Conservation (phyloP, 352 stramenopile genomes). For the Globisporangium carolinianum region DNA sequence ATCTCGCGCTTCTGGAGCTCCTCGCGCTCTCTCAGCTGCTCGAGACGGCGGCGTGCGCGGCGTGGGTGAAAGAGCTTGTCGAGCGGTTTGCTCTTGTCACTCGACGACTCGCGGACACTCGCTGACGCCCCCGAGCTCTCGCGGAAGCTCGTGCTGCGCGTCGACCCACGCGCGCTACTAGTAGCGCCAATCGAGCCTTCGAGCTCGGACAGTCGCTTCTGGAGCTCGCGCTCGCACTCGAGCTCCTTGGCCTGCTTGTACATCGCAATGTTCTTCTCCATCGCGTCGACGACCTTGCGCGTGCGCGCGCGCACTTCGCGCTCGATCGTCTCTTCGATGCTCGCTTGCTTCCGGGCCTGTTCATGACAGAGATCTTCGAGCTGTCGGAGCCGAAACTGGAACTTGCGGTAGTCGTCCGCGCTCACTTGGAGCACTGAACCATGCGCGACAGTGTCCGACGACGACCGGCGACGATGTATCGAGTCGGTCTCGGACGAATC, state of each 20-base stretch:
- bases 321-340: slow-evolving; percentile 78
- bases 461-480: slow-evolving; percentile 10
- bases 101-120: slow-evolving; percentile 19
- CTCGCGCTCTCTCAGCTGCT: slow-evolving; percentile 60
- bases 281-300: slow-evolving; percentile 56
- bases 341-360: slow-evolving; percentile 59
- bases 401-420: slow-evolving; percentile 73
- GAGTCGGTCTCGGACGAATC: slow-evolving; percentile 44
- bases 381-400: slow-evolving; percentile 75
- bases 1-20: slow-evolving; percentile 77
- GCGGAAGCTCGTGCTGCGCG: slow-evolving; percentile 20
- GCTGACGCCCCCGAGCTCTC: slow-evolving; percentile 24
- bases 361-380: slow-evolving; percentile 69
- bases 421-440: slow-evolving; percentile 42
- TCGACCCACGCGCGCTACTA: slow-evolving; percentile 5
- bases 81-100: slow-evolving; percentile 42
- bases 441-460: slow-evolving; percentile 3
- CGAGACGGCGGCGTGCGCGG: slow-evolving; percentile 49
- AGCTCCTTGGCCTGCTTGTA: slow-evolving; percentile 82
- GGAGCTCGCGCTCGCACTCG: slow-evolving; percentile 72
- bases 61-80: slow-evolving; percentile 75
- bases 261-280: slow-evolving; percentile 83
- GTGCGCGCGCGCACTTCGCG: slow-evolving; percentile 59
- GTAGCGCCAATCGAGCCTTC: slow-evolving; percentile 10
- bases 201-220: slow-evolving; percentile 55